Base-by-base conservation (phyloP, 1,284 basidiomycete species). In the Ceratobasidium sp. region DNA sequence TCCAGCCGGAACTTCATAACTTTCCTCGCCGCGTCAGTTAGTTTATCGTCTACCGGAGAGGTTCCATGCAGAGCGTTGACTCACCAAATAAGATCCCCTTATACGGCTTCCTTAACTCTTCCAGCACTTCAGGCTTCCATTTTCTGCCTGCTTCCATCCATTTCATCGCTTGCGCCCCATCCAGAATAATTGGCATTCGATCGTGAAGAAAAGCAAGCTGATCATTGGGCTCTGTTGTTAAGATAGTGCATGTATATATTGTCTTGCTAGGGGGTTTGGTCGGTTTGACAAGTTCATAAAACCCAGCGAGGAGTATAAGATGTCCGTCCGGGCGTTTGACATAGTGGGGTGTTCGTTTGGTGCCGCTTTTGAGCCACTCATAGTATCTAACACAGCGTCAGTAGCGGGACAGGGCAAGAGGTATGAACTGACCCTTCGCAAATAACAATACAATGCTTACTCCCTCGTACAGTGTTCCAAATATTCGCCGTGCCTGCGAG, bases 161-260 rank as follows among this genome's bases (percentile, higher is more conserved):
- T 25, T 12, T 82, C 76, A 42, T 95, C 80, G 5, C 90, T 87
- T 3, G 86, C 82, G 52, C 81, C 75, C 0, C 82, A 82, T 1
- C 86, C 82, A 98, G 84, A 57, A 98, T 90, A 58, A 95, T 92
- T 2, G 96, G 96, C 81, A 96, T 95, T 17, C 96, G 87, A 75
- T 96, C 92, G 77, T 98, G 96, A 34, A 96, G 81, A 90, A 91
- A 94, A 10, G 81, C 79, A 67, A 93, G 82, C 10, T 87, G 83
- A 68, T 84, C 83, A 75, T 84, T 85, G 0, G 92, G 89, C 12
- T 83, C 79, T 0, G 93, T 95, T 0, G 96, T 98, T 54, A 98
- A 87, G 69, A 98, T 93, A 0, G 92, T 91, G 77, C 94, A 98
- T 0, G 92, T 92, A 81, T 87, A 92, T 0, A 93, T 79, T 0